Evolutionary conservation across 495 filamentous ascomycete species (phyloP).

Genomic region (Aspergillus steynii): DNA sequence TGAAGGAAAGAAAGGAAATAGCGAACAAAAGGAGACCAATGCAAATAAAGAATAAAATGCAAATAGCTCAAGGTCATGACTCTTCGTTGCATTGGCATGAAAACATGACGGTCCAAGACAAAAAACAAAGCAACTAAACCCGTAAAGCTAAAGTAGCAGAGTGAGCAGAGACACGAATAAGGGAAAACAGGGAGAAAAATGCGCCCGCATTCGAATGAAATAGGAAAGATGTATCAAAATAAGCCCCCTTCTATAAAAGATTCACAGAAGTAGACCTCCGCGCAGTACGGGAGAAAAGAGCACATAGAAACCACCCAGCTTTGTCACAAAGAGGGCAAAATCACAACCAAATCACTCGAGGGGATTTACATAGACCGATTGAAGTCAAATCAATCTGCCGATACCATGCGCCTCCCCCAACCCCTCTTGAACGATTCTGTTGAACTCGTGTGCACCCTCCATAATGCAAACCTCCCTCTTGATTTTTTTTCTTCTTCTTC

Average conservation of each 20-base stretch:
- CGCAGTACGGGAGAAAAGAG: conserved; percentile 26
- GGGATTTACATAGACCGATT: conserved; percentile 14
- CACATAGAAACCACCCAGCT: conserved; percentile 31
- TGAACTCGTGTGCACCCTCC: background rate
- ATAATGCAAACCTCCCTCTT: background rate
- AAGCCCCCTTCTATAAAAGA: conserved; percentile 33
- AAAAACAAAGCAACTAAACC: conserved; percentile 24
- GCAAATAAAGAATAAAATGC: conserved; percentile 16
- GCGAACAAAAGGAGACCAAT: conserved; percentile 9
- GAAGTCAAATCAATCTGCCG: conserved; percentile 12
- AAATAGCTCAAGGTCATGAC: conserved; percentile 37
- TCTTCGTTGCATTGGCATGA: conserved; percentile 50
- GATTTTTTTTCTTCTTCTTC: no score
- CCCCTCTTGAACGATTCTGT: background rate
- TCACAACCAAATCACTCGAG: conserved; percentile 17
- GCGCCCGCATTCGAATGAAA: background rate
- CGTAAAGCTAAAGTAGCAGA: conserved; percentile 26
- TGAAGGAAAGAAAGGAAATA: conserved; percentile 5
- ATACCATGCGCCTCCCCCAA: conserved; percentile 6
- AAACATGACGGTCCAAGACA: conserved; percentile 37
- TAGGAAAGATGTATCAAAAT: background rate
- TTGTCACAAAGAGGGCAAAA: conserved; percentile 18
- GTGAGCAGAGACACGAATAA: conserved; percentile 22
- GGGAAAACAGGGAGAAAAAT: conserved; percentile 21
- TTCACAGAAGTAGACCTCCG: conserved; percentile 22